Conservation (phyloP, 2,329 filamentous ascomycete genomes). For the Cryphonectria parasitica region DNA sequence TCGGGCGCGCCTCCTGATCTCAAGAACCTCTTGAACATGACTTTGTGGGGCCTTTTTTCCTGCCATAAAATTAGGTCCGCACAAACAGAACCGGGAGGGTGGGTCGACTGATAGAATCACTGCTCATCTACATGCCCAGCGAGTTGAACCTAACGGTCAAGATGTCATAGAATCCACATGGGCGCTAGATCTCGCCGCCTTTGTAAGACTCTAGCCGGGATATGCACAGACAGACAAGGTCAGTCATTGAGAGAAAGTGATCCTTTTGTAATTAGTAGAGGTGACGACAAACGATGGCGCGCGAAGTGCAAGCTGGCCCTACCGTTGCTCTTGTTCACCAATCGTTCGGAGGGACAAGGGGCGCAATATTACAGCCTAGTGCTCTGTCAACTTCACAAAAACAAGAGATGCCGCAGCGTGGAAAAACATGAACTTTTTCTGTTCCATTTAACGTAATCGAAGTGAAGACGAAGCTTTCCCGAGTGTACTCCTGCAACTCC, state of each 20-base stretch:
- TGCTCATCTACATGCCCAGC: not conserved
- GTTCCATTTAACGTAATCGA: conserved; percentile 27
- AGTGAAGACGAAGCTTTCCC: conserved; percentile 17
- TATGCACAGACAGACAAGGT: not conserved
- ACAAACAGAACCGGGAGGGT: too few species aligned
- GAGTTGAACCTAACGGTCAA: not conserved
- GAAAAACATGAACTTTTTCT: conserved; percentile 25
- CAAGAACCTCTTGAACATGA: not conserved
- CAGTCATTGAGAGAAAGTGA: not conserved
- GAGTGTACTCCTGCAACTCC: conserved; percentile 30
- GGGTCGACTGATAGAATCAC: not conserved
- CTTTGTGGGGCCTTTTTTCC: not conserved
- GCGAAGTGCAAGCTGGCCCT: not conserved
- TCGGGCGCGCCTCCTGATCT: not conserved
- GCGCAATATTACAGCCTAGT: not conserved
- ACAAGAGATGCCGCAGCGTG: not conserved
- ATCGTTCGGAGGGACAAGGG: not conserved
- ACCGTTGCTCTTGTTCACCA: not conserved
- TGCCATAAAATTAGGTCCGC: not conserved
- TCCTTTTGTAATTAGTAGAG: not conserved
- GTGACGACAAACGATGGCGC: not conserved
- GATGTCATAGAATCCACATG: conserved; percentile 71
- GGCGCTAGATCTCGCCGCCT: conserved; percentile 65
- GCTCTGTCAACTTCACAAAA: not conserved
- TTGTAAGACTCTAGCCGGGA: conserved; percentile 45